Conservation (phyloP, 225 moss, liverwort and hornwort species). For the Ulota crispa region DNA sequence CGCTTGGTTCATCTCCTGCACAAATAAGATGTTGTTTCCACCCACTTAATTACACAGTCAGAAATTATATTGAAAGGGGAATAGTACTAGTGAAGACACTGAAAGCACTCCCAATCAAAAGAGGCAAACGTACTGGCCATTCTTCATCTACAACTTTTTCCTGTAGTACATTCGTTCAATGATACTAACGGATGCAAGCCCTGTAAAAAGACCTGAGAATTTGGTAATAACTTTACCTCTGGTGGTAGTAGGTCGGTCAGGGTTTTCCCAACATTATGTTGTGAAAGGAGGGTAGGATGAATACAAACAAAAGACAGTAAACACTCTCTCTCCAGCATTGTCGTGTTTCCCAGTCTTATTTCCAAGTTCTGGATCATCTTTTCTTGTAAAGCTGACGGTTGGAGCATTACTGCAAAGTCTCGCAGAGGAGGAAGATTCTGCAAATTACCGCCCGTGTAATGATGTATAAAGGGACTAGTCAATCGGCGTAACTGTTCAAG, state of each 20-base stretch:
- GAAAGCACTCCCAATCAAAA: background rate
- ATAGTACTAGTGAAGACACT: background rate
- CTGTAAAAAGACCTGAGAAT: background rate
- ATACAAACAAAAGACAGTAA: constrained; percentile 73
- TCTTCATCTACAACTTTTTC: background rate
- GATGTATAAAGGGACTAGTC: constrained; percentile 80
- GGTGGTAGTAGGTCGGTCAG: constrained; percentile 40
- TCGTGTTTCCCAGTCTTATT: constrained; percentile 31
- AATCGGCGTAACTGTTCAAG: constrained; percentile 67
- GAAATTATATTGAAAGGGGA: background rate
- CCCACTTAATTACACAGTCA: background rate
- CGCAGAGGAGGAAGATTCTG: constrained; percentile 68
- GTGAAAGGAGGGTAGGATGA: constrained; percentile 59
- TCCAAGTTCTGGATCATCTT: constrained; percentile 45
- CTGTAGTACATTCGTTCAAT: background rate
- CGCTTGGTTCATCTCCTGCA: constrained; percentile 52
- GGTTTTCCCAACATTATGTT: constrained; percentile 43
- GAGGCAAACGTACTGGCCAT: background rate
- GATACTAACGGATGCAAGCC: constrained; percentile 1
- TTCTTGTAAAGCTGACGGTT: constrained; percentile 66
- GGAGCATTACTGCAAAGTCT: constrained; percentile 80
- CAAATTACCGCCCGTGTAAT: constrained; percentile 75
- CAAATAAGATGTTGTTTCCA: constrained; percentile 10
- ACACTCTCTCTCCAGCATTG: constrained; percentile 73
- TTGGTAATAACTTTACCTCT: constrained; percentile 36